Evolutionary conservation across 2,329 filamentous ascomycete genomes (phyloP).

Genomic region (Xylariomycetidae sp.): DNA sequence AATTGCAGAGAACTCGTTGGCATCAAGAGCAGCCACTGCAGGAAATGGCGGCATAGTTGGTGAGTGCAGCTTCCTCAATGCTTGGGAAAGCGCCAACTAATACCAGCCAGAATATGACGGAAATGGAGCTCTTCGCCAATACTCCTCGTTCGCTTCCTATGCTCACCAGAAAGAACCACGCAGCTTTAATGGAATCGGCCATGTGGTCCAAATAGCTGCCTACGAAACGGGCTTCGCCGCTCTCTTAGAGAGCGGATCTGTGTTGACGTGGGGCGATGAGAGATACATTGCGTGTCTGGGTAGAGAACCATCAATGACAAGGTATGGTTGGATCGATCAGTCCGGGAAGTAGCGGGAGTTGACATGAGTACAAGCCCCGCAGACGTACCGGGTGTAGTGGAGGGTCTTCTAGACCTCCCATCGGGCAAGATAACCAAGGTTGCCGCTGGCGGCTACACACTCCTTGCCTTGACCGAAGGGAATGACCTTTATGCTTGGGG

Average conservation of each 20-base stretch:
- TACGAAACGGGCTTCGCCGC: conserved; percentile 46
- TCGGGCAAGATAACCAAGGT: conserved; percentile 48
- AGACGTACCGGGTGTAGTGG: conserved; percentile 36
- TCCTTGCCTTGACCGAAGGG: conserved; percentile 52
- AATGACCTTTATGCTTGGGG: conserved; percentile 60
- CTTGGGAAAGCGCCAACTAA: conserved; percentile 4
- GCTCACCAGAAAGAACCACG: conserved; percentile 4
- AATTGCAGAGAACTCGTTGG: conserved; percentile 17
- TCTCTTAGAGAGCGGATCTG: conserved; percentile 36
- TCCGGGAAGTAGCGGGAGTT: too few relatives aligned
- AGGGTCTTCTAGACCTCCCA: conserved; percentile 44
- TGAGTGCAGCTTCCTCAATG: conserved; percentile 9
- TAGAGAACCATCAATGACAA: conserved; percentile 35
- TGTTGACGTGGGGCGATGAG: conserved; percentile 51
- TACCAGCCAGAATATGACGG: conserved; percentile 19
- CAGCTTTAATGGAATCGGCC: conserved; percentile 18
- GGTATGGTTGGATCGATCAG: too few relatives aligned
- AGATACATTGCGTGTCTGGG: conserved; percentile 53
- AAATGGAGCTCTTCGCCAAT: conserved; percentile 21
- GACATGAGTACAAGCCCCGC: conserved; percentile 33
- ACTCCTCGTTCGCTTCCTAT: conserved; percentile 13
- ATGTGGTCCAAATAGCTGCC: conserved; percentile 33
- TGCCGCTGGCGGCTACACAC: conserved; percentile 48
- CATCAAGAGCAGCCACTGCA: conserved; percentile 24
- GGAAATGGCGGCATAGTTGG: conserved; percentile 29